Evolutionary conservation across 2,329 filamentous ascomycete genomes (phyloP).

Genomic region (Colletotrichum lindemuthianum): DNA sequence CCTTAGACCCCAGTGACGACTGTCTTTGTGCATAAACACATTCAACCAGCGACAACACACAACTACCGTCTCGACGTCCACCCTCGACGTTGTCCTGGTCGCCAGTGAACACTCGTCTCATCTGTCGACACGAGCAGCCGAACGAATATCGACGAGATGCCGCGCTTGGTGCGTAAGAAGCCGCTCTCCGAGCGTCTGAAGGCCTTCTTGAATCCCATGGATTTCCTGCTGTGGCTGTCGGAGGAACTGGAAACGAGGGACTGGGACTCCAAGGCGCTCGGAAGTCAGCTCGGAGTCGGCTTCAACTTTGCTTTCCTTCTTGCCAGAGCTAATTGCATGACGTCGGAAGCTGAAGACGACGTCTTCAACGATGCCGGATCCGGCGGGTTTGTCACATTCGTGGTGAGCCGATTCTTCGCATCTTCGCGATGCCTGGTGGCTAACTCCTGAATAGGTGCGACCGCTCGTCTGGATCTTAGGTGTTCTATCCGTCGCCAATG

Average conservation of each 20-base stretch:
- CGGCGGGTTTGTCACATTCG: slow-evolving; percentile 71
- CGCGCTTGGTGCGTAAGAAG: slow-evolving; percentile 85
- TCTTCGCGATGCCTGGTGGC: slow-evolving; percentile 24
- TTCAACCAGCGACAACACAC: slow-evolving; percentile 19
- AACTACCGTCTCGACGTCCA: slow-evolving; percentile 1
- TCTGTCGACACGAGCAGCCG: not conserved
- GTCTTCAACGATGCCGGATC: slow-evolving; percentile 80
- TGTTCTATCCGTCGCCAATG: slow-evolving; percentile 76
- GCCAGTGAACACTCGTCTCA: not conserved
- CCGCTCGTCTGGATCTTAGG: slow-evolving; percentile 77
- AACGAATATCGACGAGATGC: slow-evolving; percentile 52
- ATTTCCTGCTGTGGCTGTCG: slow-evolving; percentile 89
- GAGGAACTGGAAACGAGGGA: slow-evolving; percentile 93
- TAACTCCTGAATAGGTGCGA: slow-evolving; percentile 62
- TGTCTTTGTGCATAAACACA: slow-evolving; percentile 33
- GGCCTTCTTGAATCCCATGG: slow-evolving; percentile 84
- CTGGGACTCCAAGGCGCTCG: slow-evolving; percentile 85
- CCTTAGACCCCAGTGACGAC: slow-evolving; percentile 24
- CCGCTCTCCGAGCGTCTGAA: slow-evolving; percentile 84
- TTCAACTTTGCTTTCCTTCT: slow-evolving; percentile 85
- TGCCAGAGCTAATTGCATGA: slow-evolving; percentile 79
- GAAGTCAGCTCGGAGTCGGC: slow-evolving; percentile 77
- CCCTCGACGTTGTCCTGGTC: not conserved
- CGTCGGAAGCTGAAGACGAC: slow-evolving; percentile 71
- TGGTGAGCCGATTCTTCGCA: slow-evolving; percentile 49